Base-by-base conservation (phyloP, 345 rosid genomes). In the Heritiera littoralis region DNA sequence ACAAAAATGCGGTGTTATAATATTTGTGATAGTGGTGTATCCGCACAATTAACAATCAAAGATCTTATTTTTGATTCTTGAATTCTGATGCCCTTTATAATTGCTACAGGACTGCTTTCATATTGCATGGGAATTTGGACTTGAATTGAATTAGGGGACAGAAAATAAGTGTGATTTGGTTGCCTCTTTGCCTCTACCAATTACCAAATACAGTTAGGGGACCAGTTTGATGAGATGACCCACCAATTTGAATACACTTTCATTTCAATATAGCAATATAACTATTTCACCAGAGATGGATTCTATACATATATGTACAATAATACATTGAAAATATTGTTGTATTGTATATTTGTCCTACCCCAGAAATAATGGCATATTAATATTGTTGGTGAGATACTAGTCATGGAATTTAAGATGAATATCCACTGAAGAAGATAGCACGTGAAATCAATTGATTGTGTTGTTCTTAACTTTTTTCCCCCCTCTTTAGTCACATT, bases 21-120 rank as follows among this genome's bases (percentile, higher is more conserved):
- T 55, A 54, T 55, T 55, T 73, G 5, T 73, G 76, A 73, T n/a
- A 55, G 64, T 38, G 76, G 56, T 54, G 61, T 51, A 32, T 72
- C 76, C 54, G 76, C 64, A 54, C 9, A 41, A 32, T 72, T 51
- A 72, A 54, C 17, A 54, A 10, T 48, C 41, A 12, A 1, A 30
- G 32, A 63, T 63, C 43, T 32, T 63, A 5, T 63, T 5, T 63
- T 10, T 14, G 52, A 67, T 72, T 30, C 60, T 30, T 51, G 43
- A 51, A 15, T 49, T 35, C 38, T 64, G 8, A 65, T 65, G 45
- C 68, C 10, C n/a, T 64, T 32, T 12, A 60, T 60, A 64, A 32
- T 41, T 41, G 9, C 72, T 30, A 66, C 49, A 35, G 15, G 58
- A 15, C 20, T 13, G 43, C 32, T 64, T 38, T 66, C 28, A 40